Evolutionary conservation across 116 monocot genomes (phyloP), one percentile per base, ranked within the genome.

Genomic region (Dioscorea cayenensis): DNA sequence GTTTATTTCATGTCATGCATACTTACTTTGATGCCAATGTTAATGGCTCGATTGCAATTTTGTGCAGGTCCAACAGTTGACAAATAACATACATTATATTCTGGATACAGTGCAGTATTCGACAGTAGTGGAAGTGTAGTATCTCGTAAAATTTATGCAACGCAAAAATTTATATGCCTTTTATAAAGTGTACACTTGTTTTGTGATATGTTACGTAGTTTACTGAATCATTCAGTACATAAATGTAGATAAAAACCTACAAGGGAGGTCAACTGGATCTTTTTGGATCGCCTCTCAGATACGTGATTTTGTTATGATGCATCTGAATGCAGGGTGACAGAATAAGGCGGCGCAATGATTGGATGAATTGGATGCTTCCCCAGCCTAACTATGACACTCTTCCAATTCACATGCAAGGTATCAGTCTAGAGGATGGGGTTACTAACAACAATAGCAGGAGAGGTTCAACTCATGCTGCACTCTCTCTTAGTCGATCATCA

Each of bases 21-120:
- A 16, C 14, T 16, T 55, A 16, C 55, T 0, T n/a, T 55, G n/a
- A 18, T 55, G 10, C 55, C 7, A 27, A 69, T 52, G 6, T 28
- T 29, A 25, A 50, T 51, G 35, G 32, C 17, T 27, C n/a, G 50
- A 58, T 36, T 72, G 27, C 49, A 25, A 63, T 76, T 27, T 70
- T 74, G 66, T 80, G 74, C 84, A 95, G 95, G 91, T 95, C 17
- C 84, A 72, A 50, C 78, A 64, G 20, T 65, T 91, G 69, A 95
- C 89, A 64, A 84, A 84, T 65, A 84, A 76, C 72, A 75, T 81
- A 36, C 84, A 77, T 20, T 91, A 79, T 70, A 83, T 95, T 73
- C 49, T 86, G 73, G 88, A 91, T 32, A 84, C 91, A 13, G 68
- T 91, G 35, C 80, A 63, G 21, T 72, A 74, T 27, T 95, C 95